A percentile compares a stretch with the other conserved stretches of the same genome.
These are phyloP conservation scores for Aspergillus kassunensis DNA, from an alignment of 495 filamentous ascomycete genomes.

Conservation along the genomic window DNA sequence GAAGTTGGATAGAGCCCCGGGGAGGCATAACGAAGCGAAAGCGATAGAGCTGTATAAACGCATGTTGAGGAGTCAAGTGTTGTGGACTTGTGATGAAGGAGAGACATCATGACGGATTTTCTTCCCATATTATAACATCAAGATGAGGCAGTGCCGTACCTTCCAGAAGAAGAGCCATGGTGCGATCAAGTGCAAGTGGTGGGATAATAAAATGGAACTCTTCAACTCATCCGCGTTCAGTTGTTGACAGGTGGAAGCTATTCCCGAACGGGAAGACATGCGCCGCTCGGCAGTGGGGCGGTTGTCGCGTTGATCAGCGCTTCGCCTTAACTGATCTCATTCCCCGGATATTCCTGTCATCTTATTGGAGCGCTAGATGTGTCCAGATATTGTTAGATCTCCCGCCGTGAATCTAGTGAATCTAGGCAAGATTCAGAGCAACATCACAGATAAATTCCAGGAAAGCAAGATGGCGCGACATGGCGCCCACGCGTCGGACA, in stretches of 20 bases:
- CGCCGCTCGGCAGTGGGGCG: background rate
- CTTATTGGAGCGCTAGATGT: background rate
- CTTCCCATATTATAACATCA: background rate
- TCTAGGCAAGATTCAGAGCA: background rate
- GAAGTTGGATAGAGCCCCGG: constrained; percentile 25
- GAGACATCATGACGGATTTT: background rate
- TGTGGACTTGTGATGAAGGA: background rate
- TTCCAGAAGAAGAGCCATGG: background rate
- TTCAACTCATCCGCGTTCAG: no score
- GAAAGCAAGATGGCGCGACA: no score
- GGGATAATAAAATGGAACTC: background rate
- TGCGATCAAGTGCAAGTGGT: background rate
- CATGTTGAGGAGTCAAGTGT: constrained; percentile 3
- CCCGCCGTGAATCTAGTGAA: no score
- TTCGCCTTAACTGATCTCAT: background rate
- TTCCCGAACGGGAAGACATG: no score
- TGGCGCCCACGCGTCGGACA: no score
- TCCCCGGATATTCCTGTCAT: background rate
- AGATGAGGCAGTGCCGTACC: background rate
- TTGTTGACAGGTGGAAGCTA: background rate
- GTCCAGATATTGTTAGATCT: background rate
- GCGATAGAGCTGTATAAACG: background rate
- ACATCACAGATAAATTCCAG: no score
- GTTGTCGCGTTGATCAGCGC: background rate
- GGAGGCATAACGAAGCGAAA: constrained; percentile 5